Base-by-base conservation (phyloP, 495 filamentous ascomycete genomes). In the Xylaria grammica region DNA sequence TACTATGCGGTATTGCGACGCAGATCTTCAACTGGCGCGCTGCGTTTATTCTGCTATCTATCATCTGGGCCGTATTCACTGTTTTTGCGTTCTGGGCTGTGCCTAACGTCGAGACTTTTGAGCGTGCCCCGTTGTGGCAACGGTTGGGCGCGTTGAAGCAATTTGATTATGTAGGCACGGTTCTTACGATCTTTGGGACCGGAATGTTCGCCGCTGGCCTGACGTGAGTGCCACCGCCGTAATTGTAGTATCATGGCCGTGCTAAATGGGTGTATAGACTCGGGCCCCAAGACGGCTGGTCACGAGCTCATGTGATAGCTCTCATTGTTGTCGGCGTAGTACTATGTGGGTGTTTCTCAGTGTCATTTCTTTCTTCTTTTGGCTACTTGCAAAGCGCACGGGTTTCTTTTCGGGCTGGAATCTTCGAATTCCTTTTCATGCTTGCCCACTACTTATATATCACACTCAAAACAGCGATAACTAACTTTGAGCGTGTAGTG, bases 21-120 rank as follows among this genome's bases (percentile, higher is more conserved):
- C 74, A 86, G 65, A 62, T 90, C 19, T 85, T 85, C 57, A 84
- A 77, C 65, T 92, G 89, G 89, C 79, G 89, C 19, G 86, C 87
- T 0, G 78, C 79, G 0, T 89, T 86, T 56, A 87, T 85, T 77
- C 68, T 88, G 19, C 71, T 91, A 4, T 79, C 85, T 10, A 85
- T 91, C 38, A 80, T 91, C 29, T 90, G 89, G 76, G 78, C 81
- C 1, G 67, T 84, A 5, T 84, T 90, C 57, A 84, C 85, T 0
- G 69, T 83, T 0, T 69, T 87, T 38, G 87, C 86, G 0, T 58
- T 86, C 29, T 90, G 84, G 78, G 88, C 88, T 7, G 83, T 91
- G 17, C 89, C 89, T 11, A 78, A 77, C 13, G 87, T 89, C 60
- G 79, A 78, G 53, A 79, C 80, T 13, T 80, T 72, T 27, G 72